Evolutionary conservation across 2,329 filamentous ascomycete genomes (phyloP).

Genomic region (Salinomyces thailandicus): DNA sequence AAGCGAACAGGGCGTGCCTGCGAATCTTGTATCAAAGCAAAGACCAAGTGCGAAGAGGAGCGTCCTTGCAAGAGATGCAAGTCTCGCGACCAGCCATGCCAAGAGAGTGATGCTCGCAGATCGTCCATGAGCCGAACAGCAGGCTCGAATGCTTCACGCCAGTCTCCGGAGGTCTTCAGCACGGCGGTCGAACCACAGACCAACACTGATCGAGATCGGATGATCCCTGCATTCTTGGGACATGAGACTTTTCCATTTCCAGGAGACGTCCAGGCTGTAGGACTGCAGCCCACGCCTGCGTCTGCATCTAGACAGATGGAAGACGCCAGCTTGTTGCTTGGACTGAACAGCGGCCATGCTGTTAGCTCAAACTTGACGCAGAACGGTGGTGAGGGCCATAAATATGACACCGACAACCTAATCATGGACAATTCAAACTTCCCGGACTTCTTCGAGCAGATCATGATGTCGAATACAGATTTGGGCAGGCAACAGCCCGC

Average conservation of each 20-base stretch:
- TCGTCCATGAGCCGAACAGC: background rate
- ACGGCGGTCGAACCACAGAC: too few relatives aligned
- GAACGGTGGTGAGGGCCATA: too few relatives aligned
- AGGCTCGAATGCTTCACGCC: too few relatives aligned
- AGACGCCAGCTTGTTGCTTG: slow-evolving; percentile 5
- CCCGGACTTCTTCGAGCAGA: slow-evolving; percentile 21
- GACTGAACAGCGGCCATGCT: slow-evolving; percentile 4
- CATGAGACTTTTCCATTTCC: too few relatives aligned
- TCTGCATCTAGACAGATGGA: slow-evolving; percentile 2
- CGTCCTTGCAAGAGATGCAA: slow-evolving; percentile 19
- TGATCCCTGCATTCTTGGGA: too few relatives aligned
- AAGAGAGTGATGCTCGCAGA: slow-evolving; percentile 13
- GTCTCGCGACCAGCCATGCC: slow-evolving; percentile 12
- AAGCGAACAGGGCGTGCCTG: slow-evolving; percentile 17
- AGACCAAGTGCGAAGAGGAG: slow-evolving; percentile 20
- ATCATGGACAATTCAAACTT: too few relatives aligned
- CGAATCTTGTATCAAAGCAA: slow-evolving; percentile 17
- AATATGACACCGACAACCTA: too few relatives aligned
- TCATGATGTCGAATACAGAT: slow-evolving; percentile 18
- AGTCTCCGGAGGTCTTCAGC: too few relatives aligned
- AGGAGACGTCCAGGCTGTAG: too few relatives aligned
- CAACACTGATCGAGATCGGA: too few relatives aligned
- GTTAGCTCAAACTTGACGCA: too few relatives aligned
- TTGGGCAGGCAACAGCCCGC: slow-evolving; percentile 1
- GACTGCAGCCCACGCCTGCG: too few relatives aligned